phyloP scores from a whole-genome alignment of 345 rosid genomes.

The Trapa incisa region DNA sequence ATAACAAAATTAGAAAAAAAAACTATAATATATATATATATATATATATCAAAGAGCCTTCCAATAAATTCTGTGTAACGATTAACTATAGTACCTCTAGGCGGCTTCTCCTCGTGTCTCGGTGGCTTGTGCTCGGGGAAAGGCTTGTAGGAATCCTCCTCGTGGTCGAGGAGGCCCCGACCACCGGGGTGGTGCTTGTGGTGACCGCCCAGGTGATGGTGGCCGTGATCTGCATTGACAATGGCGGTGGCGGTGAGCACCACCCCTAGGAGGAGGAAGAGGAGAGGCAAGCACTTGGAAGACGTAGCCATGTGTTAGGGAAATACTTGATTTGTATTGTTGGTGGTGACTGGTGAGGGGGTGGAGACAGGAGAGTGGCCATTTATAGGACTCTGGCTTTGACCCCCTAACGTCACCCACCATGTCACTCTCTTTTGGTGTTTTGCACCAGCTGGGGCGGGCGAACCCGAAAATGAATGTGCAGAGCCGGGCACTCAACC shows the following conservation, averaged over 20 bases:
- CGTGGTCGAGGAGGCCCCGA: slow-evolving; percentile 5
- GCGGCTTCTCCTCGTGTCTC: slow-evolving; percentile 1
- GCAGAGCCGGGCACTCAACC: too few species aligned
- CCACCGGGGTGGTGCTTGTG: slow-evolving; percentile 6
- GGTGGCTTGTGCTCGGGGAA: slow-evolving; percentile 4
- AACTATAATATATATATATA: too few species aligned
- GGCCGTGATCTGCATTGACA: slow-evolving; percentile 1
- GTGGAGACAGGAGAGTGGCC: neutral
- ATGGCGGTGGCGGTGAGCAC: slow-evolving; percentile 6
- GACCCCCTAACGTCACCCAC: neutral
- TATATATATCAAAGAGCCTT: too few species aligned
- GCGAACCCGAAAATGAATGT: too few species aligned
- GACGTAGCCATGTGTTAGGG: neutral
- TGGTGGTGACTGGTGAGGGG: neutral
- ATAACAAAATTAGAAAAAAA: neutral
- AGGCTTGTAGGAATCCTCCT: slow-evolving; percentile 1
- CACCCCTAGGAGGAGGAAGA: slow-evolving; percentile 1
- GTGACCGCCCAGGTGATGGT: neutral
- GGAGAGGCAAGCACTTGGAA: neutral
- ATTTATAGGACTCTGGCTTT: neutral
- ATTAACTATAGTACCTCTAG: neutral
- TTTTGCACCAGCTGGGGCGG: too few species aligned
- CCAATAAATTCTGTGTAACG: neutral
- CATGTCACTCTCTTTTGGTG: slow-evolving; percentile 5
- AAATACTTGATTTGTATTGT: neutral